phyloP scores from a whole-genome alignment of 768 basidiomycete genomes.

The Termitomyces sp. region DNA sequence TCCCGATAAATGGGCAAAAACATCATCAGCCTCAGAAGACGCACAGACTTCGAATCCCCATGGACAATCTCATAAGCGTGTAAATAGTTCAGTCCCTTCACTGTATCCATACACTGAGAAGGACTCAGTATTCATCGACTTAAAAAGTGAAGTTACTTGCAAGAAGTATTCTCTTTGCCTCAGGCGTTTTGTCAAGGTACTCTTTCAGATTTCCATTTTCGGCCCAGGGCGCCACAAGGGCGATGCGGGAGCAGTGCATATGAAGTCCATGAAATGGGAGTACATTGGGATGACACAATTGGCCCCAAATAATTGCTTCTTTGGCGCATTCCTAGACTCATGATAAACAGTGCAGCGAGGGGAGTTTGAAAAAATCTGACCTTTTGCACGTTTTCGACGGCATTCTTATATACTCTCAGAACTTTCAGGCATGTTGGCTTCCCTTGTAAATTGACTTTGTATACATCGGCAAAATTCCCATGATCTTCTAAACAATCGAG shows the following conservation, averaged over 20 bases:
- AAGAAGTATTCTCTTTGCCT: constrained; percentile 20
- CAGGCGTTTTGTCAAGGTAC: constrained; percentile 20
- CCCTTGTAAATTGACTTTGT: neutral
- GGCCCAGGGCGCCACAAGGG: constrained; percentile 28
- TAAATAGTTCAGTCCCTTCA: constrained; percentile 18
- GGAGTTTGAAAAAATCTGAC: neutral
- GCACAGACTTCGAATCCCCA: constrained; percentile 15
- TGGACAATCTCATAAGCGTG: too few relatives aligned
- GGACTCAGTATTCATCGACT: neutral
- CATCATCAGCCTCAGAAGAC: neutral
- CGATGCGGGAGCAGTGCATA: constrained; percentile 13
- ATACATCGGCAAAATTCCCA: neutral
- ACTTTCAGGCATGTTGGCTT: constrained; percentile 6
- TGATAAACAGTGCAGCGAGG: neutral
- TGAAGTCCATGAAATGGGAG: constrained; percentile 25
- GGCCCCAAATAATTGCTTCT: constrained; percentile 20
- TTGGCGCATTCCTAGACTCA: constrained; percentile 4
- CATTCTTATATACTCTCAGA: neutral
- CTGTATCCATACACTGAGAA: constrained; percentile 14
- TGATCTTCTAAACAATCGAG: neutral
- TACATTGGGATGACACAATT: constrained; percentile 22
- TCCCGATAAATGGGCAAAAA: neutral
- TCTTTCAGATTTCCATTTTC: constrained; percentile 18
- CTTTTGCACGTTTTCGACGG: neutral
- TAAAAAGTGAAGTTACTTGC: constrained; percentile 15